Evolutionary conservation across 371 early-diverging fungal species (phyloP), one percentile per base, ranked within the genome.

Genomic region (Mortierella sp.): DNA sequence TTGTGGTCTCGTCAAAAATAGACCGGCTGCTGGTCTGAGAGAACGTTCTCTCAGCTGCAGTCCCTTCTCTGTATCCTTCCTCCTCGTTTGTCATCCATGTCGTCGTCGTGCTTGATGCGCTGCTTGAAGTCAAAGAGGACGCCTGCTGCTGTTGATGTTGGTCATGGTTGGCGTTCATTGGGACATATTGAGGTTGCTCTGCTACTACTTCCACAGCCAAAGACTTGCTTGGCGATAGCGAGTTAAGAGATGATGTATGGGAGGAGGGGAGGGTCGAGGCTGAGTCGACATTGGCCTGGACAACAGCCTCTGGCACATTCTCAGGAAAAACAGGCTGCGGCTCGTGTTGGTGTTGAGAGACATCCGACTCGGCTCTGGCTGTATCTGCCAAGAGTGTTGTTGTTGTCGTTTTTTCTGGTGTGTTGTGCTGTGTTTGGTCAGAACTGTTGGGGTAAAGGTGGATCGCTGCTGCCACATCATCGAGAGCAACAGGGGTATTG

Each of bases 371-470:
- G 68, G 42, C 68, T 10, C 24, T 68, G 42, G 24, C 11, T 8
- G 68, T 19, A 0, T 24, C 34, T 38, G 65, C 19, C 65, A 65
- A 65, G 38, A 34, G 19, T 9, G 21, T 28, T 19, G 65, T 21
- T 31, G 63, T 28, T 19, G 65, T 21, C 16, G 63, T 0, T 57
- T 2, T 10, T 11, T 26, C 7, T 13, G 26, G 0, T 4, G 16
- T 34, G 16, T 38, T 38, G 24, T 68, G 11, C 42, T 68, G 68
- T 42, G 42, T 38, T 68, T 38, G 68, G 68, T 42, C 11, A 68
- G 38, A 68, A 68, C 68, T 68, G 68, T 68, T 68, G 68, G 68
- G 68, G 68, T 68, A 14, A 58, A 4, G 31, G 68, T 38, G 44
- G 34, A 34, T 42, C 68, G 38, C 68, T 38, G 42, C 68, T 38